Evolutionary conservation across 1,139 yeast species (phyloP).

Genomic region (Entelexis paramagnoliae): DNA sequence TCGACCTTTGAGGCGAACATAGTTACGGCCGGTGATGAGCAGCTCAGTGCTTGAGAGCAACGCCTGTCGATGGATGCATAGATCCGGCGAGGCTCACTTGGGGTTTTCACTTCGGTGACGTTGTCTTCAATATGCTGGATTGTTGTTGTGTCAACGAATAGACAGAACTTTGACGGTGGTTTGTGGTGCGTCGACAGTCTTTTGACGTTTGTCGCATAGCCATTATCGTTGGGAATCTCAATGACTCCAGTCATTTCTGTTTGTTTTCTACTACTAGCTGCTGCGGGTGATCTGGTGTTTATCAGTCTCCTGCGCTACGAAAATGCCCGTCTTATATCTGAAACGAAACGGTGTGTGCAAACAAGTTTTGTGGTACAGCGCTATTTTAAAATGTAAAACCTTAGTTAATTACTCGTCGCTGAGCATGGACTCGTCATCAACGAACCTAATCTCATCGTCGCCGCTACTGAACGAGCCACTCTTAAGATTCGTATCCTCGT

Average conservation of each 20-base stretch:
- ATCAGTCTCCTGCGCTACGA: no score
- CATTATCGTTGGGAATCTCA: no score
- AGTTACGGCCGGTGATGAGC: neutral
- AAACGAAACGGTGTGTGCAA: neutral
- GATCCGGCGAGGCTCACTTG: neutral
- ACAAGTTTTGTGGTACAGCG: neutral
- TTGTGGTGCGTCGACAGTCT: neutral
- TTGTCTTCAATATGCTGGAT: neutral
- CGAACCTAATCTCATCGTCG: slow-evolving; percentile 22
- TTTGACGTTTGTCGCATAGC: no score
- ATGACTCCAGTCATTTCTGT: no score
- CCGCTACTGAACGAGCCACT: slow-evolving; percentile 26
- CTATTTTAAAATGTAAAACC: neutral
- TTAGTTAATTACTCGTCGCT: slow-evolving; percentile 21
- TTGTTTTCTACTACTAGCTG: no score
- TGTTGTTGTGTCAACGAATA: neutral
- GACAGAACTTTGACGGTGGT: neutral
- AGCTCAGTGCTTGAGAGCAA: neutral
- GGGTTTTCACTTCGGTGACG: no score
- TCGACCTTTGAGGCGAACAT: no score
- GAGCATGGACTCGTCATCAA: slow-evolving; percentile 27
- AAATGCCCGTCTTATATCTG: neutral
- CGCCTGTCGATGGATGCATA: neutral
- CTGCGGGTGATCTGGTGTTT: no score
- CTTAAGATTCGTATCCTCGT: slow-evolving; percentile 27